Base-by-base conservation (phyloP, 2,329 filamentous ascomycete species). In the Pseudogymnoascus sp. region DNA sequence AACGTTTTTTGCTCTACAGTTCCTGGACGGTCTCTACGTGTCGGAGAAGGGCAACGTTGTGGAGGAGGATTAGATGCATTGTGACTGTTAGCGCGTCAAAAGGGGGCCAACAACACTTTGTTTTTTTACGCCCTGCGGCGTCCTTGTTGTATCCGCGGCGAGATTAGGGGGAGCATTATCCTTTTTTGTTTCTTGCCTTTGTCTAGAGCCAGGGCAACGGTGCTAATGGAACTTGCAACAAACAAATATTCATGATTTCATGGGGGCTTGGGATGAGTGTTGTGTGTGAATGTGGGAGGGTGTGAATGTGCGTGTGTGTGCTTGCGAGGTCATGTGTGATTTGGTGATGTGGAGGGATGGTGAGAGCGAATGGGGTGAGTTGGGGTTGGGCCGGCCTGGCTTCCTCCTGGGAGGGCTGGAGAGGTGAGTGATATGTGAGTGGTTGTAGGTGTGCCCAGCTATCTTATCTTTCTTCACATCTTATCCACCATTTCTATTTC, bases 11-110 rank as follows among this genome's bases (percentile, higher is more conserved):
- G 21, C 25, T 37, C 23, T 18, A 67, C 75, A 96, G 91, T 99
- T 99, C 90, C 88, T 99, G 86, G 96, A 99, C 84, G 95, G 95
- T 88, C 86, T 99, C 80, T 99, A 99, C 86, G 95, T 99, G 77
- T 97, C 93, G 78, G 95, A 99, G 90, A 90, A 91, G 85, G 89
- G 90, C 81, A 96, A 97, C 88, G 88, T 99, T 75, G 84, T 85
- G 72, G 89, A 91, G 76, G 88, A 84, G 16, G 56, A 36, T 5
- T 60, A 60, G 14, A 60, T 53, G 18, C 18, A 31, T 6, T 14
- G 46, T 31, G 46, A 18, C 3, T 5, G 16, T 42, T 14, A 18
- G 36, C 16, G 12, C 11, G 12, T 16, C 18, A 16, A 40, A 40
- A 40, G 7, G 37, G 37, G 37, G 18, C 18, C 18, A 18, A 18